phyloP scores from a whole-genome alignment of 2,329 filamentous ascomycete species.

The Hymenoscyphus albidus region DNA sequence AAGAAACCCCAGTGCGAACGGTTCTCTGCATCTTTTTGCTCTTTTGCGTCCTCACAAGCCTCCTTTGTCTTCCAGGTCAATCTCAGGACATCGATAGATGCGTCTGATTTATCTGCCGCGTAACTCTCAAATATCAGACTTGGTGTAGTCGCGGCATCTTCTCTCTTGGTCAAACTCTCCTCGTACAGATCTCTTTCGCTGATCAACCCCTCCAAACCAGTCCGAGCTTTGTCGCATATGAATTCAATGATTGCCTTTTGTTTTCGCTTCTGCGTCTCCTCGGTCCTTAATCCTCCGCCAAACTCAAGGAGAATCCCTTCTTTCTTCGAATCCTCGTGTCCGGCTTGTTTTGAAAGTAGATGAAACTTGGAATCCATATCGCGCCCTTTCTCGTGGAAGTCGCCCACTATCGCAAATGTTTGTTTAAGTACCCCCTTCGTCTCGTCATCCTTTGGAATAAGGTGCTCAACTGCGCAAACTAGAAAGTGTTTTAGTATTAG shows the following conservation, averaged over 20 bases:
- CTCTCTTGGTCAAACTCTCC: constrained; percentile 33
- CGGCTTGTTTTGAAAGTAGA: constrained; percentile 61
- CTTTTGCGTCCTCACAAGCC: constrained; percentile 65
- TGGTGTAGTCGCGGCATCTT: constrained; percentile 37
- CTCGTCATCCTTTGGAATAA: constrained; percentile 47
- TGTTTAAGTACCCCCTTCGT: constrained; percentile 45
- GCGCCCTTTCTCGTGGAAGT: constrained; percentile 57
- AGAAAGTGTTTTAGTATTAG: background rate
- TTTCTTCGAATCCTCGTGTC: constrained; percentile 59
- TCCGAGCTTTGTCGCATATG: constrained; percentile 68
- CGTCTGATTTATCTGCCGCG: constrained; percentile 46
- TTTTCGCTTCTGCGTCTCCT: constrained; percentile 43
- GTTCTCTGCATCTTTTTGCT: constrained; percentile 39
- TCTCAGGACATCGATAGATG: constrained; percentile 57
- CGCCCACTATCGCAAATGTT: constrained; percentile 71
- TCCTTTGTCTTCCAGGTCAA: constrained; percentile 85
- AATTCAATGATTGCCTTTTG: constrained; percentile 84
- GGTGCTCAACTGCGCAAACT: constrained; percentile 74
- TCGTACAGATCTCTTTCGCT: constrained; percentile 53
- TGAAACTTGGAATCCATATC: constrained; percentile 62
- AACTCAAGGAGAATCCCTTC: constrained; percentile 71
- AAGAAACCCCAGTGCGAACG: constrained; percentile 85
- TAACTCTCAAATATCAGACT: constrained; percentile 78
- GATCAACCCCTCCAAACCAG: constrained; percentile 70
- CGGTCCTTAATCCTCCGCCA: constrained; percentile 54